Evolutionary conservation across 108 stramenopile genomes (phyloP).

Genomic region (Thalassiosira profunda): DNA sequence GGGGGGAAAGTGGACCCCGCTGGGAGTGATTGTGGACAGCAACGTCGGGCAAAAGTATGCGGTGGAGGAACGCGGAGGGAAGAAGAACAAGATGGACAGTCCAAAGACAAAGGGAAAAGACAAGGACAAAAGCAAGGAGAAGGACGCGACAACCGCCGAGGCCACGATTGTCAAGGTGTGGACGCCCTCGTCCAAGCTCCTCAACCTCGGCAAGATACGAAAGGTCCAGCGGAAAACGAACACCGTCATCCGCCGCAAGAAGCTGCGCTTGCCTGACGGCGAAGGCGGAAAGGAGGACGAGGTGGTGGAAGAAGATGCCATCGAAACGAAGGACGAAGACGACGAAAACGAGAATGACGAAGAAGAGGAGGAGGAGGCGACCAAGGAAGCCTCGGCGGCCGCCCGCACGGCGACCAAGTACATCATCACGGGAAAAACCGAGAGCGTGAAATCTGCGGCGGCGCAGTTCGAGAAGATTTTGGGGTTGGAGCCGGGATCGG

Average conservation of each 20-base stretch:
- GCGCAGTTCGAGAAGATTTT: slow-evolving; percentile 34
- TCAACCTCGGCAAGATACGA: slow-evolving; percentile 19
- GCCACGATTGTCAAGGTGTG: slow-evolving; percentile 24
- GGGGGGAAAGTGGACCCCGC: slow-evolving; percentile 22
- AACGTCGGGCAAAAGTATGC: not conserved
- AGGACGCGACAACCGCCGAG: slow-evolving; percentile 15
- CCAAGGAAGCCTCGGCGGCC: not conserved
- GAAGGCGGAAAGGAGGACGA: not conserved
- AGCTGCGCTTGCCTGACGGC: not conserved
- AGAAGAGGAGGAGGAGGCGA: slow-evolving; percentile 19
- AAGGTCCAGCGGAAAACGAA: slow-evolving; percentile 34
- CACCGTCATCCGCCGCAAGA: slow-evolving; percentile 37
- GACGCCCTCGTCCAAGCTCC: slow-evolving; percentile 10
- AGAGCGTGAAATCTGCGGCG: slow-evolving; percentile 14
- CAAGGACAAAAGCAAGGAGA: not conserved
- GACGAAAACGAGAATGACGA: slow-evolving; percentile 17
- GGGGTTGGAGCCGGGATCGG: slow-evolving; percentile 21
- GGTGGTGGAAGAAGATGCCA: slow-evolving; percentile 21
- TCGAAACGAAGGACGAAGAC: slow-evolving; percentile 8
- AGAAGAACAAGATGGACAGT: too few relatives aligned
- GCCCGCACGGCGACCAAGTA: slow-evolving; percentile 16
- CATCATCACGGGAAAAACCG: slow-evolving; percentile 37
- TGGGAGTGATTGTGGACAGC: slow-evolving; percentile 21
- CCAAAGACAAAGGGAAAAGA: not conserved
- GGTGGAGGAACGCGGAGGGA: not conserved